Conservation (phyloP, 2,329 filamentous ascomycete genomes). For the Zymoseptoria passerinii region DNA sequence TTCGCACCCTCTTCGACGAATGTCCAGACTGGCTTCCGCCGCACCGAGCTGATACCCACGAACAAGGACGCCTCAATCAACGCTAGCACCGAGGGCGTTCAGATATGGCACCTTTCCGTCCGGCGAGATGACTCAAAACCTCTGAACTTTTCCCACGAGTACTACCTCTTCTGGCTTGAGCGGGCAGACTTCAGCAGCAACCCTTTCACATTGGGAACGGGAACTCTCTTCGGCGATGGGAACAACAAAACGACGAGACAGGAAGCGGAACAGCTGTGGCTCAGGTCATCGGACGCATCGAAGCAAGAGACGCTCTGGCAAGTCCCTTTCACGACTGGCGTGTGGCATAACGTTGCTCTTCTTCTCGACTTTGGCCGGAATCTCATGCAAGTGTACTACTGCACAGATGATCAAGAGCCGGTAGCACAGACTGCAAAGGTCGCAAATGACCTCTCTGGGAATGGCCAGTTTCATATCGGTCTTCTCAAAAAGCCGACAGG, state of each 20-base stretch:
- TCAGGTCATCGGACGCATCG: conserved; percentile 24
- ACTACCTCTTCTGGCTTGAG: conserved; percentile 48
- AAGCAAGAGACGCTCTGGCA: conserved; percentile 40
- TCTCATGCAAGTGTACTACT: conserved; percentile 52
- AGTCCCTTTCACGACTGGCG: conserved; percentile 41
- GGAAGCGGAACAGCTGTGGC: conserved; percentile 20
- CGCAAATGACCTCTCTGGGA: conserved; percentile 46
- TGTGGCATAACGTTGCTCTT: conserved; percentile 56
- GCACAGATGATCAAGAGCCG: conserved; percentile 19
- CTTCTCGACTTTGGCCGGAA: conserved; percentile 50
- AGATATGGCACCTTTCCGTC: conserved; percentile 55
- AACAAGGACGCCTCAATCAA: conserved; percentile 44
- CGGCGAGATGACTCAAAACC: conserved; percentile 45
- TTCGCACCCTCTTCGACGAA: conserved; percentile 50
- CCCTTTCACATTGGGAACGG: conserved; percentile 36
- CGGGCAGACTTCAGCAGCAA: conserved; percentile 42
- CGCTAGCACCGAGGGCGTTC: conserved; percentile 45
- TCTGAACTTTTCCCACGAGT: conserved; percentile 54
- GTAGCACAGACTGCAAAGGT: conserved; percentile 37
- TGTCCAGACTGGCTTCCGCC: conserved; percentile 55
- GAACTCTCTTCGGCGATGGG: conserved; percentile 28
- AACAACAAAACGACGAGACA: conserved; percentile 36
- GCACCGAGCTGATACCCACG: conserved; percentile 47
- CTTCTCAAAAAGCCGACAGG: conserved; percentile 53
- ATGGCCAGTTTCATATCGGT: conserved; percentile 56